Base-by-base conservation (phyloP, 805 yeast genomes). In the Saccharomycopsis selenospora region DNA sequence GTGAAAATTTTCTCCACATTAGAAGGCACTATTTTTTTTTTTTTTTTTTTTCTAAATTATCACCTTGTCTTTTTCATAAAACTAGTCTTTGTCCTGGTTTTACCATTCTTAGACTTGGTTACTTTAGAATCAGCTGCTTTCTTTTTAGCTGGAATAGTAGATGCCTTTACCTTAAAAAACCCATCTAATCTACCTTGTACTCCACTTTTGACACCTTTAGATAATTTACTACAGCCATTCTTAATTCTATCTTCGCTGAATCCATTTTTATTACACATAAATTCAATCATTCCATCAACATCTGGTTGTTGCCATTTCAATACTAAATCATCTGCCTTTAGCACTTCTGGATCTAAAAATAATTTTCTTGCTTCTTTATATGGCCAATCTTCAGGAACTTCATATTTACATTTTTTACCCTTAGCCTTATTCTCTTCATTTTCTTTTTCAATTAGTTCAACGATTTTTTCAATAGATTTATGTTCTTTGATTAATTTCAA, bases 321-420 rank as follows among this genome's bases (percentile, higher is more conserved):
- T 2, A 76, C 76, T 7, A 87, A 69, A 0, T 80, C 82, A 2
- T 68, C 66, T 1, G 85, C 80, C 30, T 75, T 72, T 4, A 71
- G 61, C 2, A 89, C 87, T 25, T 91, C 98, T 0, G 99, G 98
- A 18, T 80, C 69, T 57, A 81, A 64, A 61, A 93, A 91, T 42
- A 93, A 68, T 53, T 85, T 79, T 59, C 97, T 76, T 2, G 96
- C 98, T 57, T 84, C 95, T 51, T 77, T 78, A 60, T 72, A 90
- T 1, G 96, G 96, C 97, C 97, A 93, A 58, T 86, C 80, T 60
- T 90, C 97, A 1, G 99, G 98, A 23, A 93, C 75, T 59, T 81
- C 83, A 64, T 81, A 82, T 61, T 89, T 91, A 20, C 71, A 72
- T n/a, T 69, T 71, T 23, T 72, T 67, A 10, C 38, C 38, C 18